Percentiles rank a stretch among this genome's conserved stretches.
Conservation (phyloP, 2,329 filamentous ascomycete species). For the Penicillium sp. region DNA sequence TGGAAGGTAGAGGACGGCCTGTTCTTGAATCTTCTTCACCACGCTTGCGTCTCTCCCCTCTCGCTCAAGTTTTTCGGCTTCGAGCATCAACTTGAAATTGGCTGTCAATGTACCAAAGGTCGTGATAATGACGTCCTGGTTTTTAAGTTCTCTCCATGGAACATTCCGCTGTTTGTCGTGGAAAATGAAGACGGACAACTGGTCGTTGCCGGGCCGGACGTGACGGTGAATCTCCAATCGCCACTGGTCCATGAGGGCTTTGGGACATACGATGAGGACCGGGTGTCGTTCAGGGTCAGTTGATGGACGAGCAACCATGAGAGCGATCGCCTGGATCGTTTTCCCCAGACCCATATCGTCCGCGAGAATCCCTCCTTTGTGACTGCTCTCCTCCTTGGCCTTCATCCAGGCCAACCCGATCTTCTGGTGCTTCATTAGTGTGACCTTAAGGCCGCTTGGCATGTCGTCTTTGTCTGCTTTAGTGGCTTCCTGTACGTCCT, state of each 20-base stretch:
- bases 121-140: constrained; percentile 70
- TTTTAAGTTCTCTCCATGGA: constrained; percentile 57
- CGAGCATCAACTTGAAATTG: constrained; percentile 60
- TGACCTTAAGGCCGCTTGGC: constrained; percentile 62
- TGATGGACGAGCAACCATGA: constrained; percentile 67
- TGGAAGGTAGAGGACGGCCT: constrained; percentile 52
- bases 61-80: constrained; percentile 49
- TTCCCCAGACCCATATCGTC: constrained; percentile 84
- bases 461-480: constrained; percentile 62
- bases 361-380: constrained; percentile 71
- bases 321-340: constrained; percentile 74
- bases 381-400: constrained; percentile 64
- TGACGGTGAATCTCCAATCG: constrained; percentile 71
- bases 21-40: constrained; percentile 1
- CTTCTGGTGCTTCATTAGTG: constrained; percentile 77
- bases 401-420: constrained; percentile 73
- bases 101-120: constrained; percentile 69
- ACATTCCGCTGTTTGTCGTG: constrained; percentile 60
- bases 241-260: constrained; percentile 80
- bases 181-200: constrained; percentile 63
- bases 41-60: constrained; percentile 35
- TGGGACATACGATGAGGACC: constrained; percentile 76
- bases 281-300: constrained; percentile 59
- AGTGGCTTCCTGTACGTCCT: constrained; percentile 63
- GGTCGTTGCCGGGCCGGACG: constrained; percentile 53